A percentile compares a stretch with the other conserved stretches of the same genome.
Conservation (phyloP, 257 asterid species). For the Plantago elongata region DNA sequence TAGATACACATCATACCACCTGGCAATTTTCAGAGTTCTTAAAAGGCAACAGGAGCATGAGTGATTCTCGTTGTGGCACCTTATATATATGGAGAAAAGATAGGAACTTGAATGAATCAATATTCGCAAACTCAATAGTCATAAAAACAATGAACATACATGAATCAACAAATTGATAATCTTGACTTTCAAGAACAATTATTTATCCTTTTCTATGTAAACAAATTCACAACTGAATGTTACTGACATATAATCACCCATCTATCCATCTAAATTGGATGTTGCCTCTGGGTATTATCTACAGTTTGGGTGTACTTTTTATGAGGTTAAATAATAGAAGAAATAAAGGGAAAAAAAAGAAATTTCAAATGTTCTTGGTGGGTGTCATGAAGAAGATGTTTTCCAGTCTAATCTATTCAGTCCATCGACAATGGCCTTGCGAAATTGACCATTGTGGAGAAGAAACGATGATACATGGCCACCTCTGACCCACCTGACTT, state of each 20-base stretch:
- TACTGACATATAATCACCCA: slow-evolving; percentile 17
- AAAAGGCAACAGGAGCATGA: no score
- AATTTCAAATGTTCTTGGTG: slow-evolving; percentile 6
- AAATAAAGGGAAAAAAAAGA: neutral
- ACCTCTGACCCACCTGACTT: slow-evolving; percentile 93
- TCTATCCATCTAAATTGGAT: slow-evolving; percentile 1
- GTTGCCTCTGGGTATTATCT: slow-evolving; percentile 13
- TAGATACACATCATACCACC: no score
- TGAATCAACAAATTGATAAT: neutral
- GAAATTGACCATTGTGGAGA: slow-evolving; percentile 71
- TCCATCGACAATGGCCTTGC: slow-evolving; percentile 80
- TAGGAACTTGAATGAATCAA: no score
- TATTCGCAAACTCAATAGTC: no score
- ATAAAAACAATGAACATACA: neutral
- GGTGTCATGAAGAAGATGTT: slow-evolving; percentile 43
- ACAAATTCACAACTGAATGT: slow-evolving; percentile 16
- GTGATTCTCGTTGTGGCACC: no score
- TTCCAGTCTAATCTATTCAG: slow-evolving; percentile 78
- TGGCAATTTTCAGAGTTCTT: no score
- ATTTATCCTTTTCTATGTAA: slow-evolving; percentile 3
- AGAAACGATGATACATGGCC: slow-evolving; percentile 93
- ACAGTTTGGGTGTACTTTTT: no score
- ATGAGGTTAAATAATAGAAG: no score
- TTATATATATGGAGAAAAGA: no score
- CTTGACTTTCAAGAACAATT: slow-evolving; percentile 10